phyloP scores from a whole-genome alignment of 2,329 filamentous ascomycete species.

The Orbilia brochopaga region DNA sequence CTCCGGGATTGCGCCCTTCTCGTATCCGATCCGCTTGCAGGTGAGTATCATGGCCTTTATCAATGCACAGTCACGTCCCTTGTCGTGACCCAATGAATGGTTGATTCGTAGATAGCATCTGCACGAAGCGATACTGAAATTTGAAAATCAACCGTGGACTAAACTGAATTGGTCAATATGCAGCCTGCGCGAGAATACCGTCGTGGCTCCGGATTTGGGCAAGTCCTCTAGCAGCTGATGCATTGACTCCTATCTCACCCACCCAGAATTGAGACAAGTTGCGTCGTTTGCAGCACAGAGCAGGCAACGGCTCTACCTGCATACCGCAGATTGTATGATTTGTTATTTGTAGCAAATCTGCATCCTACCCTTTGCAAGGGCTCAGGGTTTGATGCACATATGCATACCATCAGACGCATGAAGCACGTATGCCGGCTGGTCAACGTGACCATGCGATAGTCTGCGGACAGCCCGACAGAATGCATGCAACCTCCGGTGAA shows the following conservation, averaged over 20 bases:
- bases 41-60: conserved; percentile 6
- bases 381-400: background rate
- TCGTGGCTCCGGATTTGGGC: conserved; percentile 31
- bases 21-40: conserved; percentile 3
- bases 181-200: conserved; percentile 1
- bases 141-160: conserved; percentile 14
- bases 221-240: conserved; percentile 23
- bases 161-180: conserved; percentile 19
- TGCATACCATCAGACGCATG: conserved; percentile 5
- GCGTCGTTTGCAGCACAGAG: background rate
- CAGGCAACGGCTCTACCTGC: background rate
- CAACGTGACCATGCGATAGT: conserved; percentile 5
- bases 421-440: conserved; percentile 4
- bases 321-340: conserved; percentile 3
- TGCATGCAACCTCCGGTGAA: background rate
- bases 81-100: conserved; percentile 22
- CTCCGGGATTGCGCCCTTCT: background rate
- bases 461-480: conserved; percentile 3
- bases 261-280: background rate
- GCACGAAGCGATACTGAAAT: conserved; percentile 22
- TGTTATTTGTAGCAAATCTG: background rate
- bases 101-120: conserved; percentile 15
- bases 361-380: background rate
- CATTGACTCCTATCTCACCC: conserved; percentile 18
- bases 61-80: conserved; percentile 22